phyloP scores from a whole-genome alignment of 345 rosid species.

The Draba incana region DNA sequence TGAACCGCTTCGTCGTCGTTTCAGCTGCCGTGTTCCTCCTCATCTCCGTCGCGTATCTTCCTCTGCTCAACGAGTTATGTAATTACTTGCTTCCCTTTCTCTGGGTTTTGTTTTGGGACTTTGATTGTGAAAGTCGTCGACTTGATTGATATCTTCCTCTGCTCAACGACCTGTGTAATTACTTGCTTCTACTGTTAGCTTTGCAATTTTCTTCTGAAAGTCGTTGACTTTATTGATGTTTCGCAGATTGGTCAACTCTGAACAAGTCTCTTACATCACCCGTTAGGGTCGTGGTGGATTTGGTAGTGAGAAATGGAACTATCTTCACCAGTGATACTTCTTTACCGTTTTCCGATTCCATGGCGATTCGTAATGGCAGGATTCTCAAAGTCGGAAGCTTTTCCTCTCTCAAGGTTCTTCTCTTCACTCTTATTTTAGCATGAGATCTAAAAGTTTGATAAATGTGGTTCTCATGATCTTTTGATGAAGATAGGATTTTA shows the following conservation, averaged over 20 bases:
- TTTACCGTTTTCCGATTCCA: constrained; percentile 69
- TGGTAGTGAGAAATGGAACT: constrained; percentile 68
- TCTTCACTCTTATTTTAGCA: neutral
- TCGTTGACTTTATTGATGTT: constrained; percentile 8
- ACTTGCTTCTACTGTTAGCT: too few relatives aligned
- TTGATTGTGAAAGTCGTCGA: constrained; percentile 3
- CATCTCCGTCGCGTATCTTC: constrained; percentile 46
- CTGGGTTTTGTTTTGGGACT: neutral
- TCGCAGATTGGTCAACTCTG: constrained; percentile 57
- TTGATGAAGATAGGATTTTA: constrained; percentile 52
- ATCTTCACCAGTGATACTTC: constrained; percentile 76
- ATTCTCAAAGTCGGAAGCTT: constrained; percentile 70
- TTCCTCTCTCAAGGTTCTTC: constrained; percentile 64
- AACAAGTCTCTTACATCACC: constrained; percentile 39
- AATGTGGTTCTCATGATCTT: constrained; percentile 4
- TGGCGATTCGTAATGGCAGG: constrained; percentile 75
- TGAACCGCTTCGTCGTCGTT: constrained; percentile 45
- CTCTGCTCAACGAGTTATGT: constrained; percentile 46
- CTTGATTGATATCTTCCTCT: constrained; percentile 4
- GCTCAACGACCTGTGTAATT: too few relatives aligned
- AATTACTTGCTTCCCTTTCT: neutral
- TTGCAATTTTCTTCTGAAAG: too few relatives aligned
- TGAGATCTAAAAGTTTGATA: constrained; percentile 23
- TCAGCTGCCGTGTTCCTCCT: constrained; percentile 50
- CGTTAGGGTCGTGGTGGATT: constrained; percentile 54